These are phyloP conservation scores for Sarcomyxa edulis DNA, from an alignment of 768 basidiomycete genomes.

Conservation along the genomic window DNA sequence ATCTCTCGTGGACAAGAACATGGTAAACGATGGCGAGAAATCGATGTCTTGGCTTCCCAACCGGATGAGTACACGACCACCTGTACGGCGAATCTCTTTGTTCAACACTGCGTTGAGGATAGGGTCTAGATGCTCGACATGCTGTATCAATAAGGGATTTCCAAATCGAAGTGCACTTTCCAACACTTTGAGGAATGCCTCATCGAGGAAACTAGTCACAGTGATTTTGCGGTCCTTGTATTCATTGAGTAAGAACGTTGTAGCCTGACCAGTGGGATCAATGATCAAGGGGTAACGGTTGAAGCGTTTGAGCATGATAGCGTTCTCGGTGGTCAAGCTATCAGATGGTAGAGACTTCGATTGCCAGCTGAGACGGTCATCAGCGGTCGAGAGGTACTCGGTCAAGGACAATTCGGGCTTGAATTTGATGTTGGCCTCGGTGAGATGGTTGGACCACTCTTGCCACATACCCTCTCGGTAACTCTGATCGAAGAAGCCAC, in stretches of 20 bases:
- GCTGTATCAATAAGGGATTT: slow-evolving; percentile 94
- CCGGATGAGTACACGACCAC: slow-evolving; percentile 95
- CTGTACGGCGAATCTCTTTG: slow-evolving; percentile 92
- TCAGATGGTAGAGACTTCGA: slow-evolving; percentile 94
- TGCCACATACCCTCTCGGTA: slow-evolving; percentile 98
- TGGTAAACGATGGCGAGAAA: slow-evolving; percentile 98
- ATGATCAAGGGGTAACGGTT: slow-evolving; percentile 97
- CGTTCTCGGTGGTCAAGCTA: slow-evolving; percentile 95
- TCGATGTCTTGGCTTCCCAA: slow-evolving; percentile 98
- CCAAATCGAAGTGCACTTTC: slow-evolving; percentile 99
- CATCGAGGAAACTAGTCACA: slow-evolving; percentile 97
- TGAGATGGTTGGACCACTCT: slow-evolving; percentile 86
- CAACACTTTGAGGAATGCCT: slow-evolving; percentile 96
- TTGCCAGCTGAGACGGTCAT: slow-evolving; percentile 94
- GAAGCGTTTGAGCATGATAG: slow-evolving; percentile 99
- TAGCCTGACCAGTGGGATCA: slow-evolving; percentile 97
- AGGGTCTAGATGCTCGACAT: slow-evolving; percentile 96
- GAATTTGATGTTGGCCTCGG: slow-evolving; percentile 87
- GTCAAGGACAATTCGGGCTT: slow-evolving; percentile 89
- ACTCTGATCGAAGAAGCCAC: slow-evolving; percentile 97
- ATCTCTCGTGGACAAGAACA: slow-evolving; percentile 97
- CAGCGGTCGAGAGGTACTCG: slow-evolving; percentile 95
- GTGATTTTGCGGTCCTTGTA: slow-evolving; percentile 97
- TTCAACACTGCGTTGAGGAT: slow-evolving; percentile 97
- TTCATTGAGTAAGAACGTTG: slow-evolving; percentile 88